Percentiles rank a stretch among this genome's conserved stretches.
These are phyloP conservation scores for Acanthamoeba sp. DNA, from an alignment of 208 protist genomes.

Conservation along the genomic window DNA sequence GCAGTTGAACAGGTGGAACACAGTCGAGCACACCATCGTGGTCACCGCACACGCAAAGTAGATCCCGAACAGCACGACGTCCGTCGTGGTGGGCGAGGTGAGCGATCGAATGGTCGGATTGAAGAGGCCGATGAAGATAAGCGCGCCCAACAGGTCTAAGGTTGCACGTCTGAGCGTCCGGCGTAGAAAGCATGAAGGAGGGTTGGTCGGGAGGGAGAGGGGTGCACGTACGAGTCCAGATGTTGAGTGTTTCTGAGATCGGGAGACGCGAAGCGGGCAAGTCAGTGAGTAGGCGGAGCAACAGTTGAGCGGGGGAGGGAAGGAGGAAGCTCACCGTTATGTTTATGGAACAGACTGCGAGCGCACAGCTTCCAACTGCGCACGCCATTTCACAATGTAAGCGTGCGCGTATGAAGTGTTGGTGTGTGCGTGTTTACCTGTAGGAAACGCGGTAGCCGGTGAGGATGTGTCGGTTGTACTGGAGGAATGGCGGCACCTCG, in stretches of 20 bases:
- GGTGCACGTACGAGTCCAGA: conserved; percentile 41
- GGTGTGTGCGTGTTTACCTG: background rate
- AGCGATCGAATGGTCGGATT: background rate
- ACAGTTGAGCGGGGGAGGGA: no score
- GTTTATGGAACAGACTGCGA: conserved; percentile 13
- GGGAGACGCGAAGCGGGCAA: background rate
- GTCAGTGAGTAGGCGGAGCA: background rate
- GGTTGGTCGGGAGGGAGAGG: no score
- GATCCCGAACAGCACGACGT: background rate
- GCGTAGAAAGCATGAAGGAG: no score
- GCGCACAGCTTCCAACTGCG: conserved; percentile 34
- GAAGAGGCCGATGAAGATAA: conserved; percentile 30
- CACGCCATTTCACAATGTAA: no score
- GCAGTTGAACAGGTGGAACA: conserved; percentile 55
- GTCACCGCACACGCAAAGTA: conserved; percentile 37
- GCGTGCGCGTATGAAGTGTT: no score
- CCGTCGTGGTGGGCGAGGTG: background rate
- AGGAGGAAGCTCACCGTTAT: no score
- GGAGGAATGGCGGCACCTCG: background rate
- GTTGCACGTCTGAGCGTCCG: background rate
- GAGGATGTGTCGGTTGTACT: conserved; percentile 30
- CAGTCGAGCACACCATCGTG: conserved; percentile 15
- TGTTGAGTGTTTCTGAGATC: conserved; percentile 15
- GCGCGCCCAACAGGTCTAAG: background rate
- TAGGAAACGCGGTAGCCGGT: conserved; percentile 44